A percentile compares a stretch with the other conserved stretches of the same genome.
Evolutionary conservation across 2,329 filamentous ascomycete species (phyloP).

Genomic region (Cytospora leucostoma): DNA sequence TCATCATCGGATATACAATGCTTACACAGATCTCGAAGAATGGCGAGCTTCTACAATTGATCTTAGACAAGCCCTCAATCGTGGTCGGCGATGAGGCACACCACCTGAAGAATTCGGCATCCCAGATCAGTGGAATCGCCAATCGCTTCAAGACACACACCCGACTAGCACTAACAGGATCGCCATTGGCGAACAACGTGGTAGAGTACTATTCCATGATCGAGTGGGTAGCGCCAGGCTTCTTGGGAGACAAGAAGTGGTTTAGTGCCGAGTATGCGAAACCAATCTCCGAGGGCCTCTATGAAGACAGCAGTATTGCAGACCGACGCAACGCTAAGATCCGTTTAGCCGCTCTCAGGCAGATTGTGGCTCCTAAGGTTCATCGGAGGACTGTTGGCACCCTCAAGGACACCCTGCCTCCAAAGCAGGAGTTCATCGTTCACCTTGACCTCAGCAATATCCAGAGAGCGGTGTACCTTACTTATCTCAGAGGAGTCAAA

Average conservation of each 20-base stretch:
- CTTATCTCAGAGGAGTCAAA: slow-evolving; percentile 35
- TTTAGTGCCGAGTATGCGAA: slow-evolving; percentile 71
- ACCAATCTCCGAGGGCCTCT: slow-evolving; percentile 74
- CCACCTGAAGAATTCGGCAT: slow-evolving; percentile 65
- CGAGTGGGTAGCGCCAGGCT: slow-evolving; percentile 80
- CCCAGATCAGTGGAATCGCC: slow-evolving; percentile 56
- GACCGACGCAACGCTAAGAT: slow-evolving; percentile 64
- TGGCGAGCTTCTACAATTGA: slow-evolving; percentile 42
- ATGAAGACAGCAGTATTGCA: slow-evolving; percentile 57
- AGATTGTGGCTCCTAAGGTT: slow-evolving; percentile 75
- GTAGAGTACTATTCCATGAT: slow-evolving; percentile 86
- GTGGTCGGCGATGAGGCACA: slow-evolving; percentile 88
- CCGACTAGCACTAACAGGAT: slow-evolving; percentile 83
- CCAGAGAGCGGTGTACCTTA: slow-evolving; percentile 64
- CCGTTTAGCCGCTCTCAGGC: slow-evolving; percentile 69
- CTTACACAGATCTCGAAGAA: slow-evolving; percentile 50
- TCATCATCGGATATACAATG: slow-evolving; percentile 76
- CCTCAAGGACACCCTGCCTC: slow-evolving; percentile 66
- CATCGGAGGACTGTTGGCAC: slow-evolving; percentile 69
- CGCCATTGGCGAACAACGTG: slow-evolving; percentile 82
- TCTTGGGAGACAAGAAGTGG: slow-evolving; percentile 67
- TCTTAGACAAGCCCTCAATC: slow-evolving; percentile 66
- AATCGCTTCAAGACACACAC: slow-evolving; percentile 64
- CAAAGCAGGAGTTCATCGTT: slow-evolving; percentile 81
- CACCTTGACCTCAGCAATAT: slow-evolving; percentile 67